Base-by-base conservation (phyloP, 495 filamentous ascomycete species). In the Clohesyomyces aquaticus region DNA sequence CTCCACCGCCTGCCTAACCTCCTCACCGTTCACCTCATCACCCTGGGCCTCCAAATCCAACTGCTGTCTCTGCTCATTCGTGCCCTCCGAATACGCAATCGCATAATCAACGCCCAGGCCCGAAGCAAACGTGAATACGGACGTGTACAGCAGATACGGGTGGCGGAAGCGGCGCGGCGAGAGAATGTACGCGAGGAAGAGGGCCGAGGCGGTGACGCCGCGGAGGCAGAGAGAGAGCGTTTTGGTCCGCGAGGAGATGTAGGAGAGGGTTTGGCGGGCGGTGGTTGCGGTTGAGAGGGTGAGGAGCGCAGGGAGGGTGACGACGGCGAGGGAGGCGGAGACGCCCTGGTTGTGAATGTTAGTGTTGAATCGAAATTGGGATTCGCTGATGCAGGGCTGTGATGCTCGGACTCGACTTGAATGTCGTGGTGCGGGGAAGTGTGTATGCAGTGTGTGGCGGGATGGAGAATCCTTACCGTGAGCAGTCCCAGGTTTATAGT, bases 101-200 rank as follows among this genome's bases (percentile, higher is more conserved):
- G 55, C 55, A 27, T 55, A 59, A 22, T 67, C 63, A 22, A 66
- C 56, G 18, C 57, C 66, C 4, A 52, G 43, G 4, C 70, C 67
- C 3, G 63, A 55, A 10, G 81, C 47, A 4, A 81, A 81, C 42
- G 89, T 82, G 12, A 78, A 63, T 0, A 87, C 69, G 14, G 81
- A 80, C 27, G 88, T 87, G 86, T 91, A 96, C 32, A 96, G 70
- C 2, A 96, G 83, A 72, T 93, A 96, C 0, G 92, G 92, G 72
- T 96, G 92, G 62, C 86, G 84, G 62, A 81, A 80, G 54, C 84
- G 82, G 2, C 78, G 77, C 0, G 90, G 89, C 0, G 90, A 92
- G 66, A 93, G 77, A 32, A 78, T 60, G 75, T 85, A 96, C 27
- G 92, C 88, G 60, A 91, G 81, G 28, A 87, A 74, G 67, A 96